Conservation (phyloP, 768 basidiomycete species). For the Gautieria morchelliformis region DNA sequence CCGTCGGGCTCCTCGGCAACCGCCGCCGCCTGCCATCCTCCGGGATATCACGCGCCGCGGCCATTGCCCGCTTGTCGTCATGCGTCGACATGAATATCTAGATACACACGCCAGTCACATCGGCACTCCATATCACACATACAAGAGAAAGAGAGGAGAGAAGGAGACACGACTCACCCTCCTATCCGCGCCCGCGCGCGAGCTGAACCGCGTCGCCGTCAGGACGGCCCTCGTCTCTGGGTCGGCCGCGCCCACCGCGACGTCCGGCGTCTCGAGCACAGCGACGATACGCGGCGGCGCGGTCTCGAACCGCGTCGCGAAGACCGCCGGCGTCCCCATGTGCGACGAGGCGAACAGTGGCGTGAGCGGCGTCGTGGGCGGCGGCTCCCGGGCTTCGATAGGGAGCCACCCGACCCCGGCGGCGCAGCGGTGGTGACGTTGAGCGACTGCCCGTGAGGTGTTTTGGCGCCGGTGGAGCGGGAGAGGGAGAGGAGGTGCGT, state of each 20-base stretch:
- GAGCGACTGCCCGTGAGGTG: slow-evolving; percentile 11
- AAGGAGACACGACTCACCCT: slow-evolving; percentile 65
- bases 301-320: slow-evolving; percentile 30
- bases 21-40: slow-evolving; percentile 15
- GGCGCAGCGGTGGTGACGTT: slow-evolving; percentile 23
- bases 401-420: slow-evolving; percentile 24
- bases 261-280: slow-evolving; percentile 78
- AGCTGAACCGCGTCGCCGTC: slow-evolving; percentile 82
- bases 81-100: slow-evolving; percentile 84
- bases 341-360: slow-evolving; percentile 32
- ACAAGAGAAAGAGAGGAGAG: too few species aligned
- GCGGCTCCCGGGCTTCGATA: slow-evolving; percentile 24
- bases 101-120: background rate
- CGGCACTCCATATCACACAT: too few species aligned
- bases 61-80: slow-evolving; percentile 36
- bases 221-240: slow-evolving; percentile 74
- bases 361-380: slow-evolving; percentile 41
- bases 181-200: slow-evolving; percentile 70
- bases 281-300: slow-evolving; percentile 79
- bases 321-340: slow-evolving; percentile 30
- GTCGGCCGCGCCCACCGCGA: slow-evolving; percentile 85
- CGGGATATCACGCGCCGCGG: slow-evolving; percentile 15
- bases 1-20: slow-evolving; percentile 4
- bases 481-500: slow-evolving; percentile 48
- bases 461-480: slow-evolving; percentile 28